Base-by-base conservation (phyloP, 1,284 basidiomycete genomes). In the Ustilago loliicola region DNA sequence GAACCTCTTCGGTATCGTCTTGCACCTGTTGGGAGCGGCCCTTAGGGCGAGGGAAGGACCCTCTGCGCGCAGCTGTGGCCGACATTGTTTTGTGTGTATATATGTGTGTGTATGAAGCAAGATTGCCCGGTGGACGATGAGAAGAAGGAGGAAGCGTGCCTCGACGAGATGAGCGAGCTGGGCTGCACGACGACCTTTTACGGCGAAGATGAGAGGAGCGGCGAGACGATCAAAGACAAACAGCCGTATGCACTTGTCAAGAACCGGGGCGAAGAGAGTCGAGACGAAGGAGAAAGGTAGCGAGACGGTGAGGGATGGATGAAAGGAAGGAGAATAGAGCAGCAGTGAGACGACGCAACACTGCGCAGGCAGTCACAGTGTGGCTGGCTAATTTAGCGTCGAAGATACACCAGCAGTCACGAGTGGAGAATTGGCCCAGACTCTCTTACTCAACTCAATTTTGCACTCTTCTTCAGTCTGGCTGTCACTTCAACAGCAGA, bases 1-100 rank as follows among this genome's bases (percentile, higher is more conserved):
- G 73, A 30, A 83, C 82, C 77, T 82, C 83, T 62, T 86, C 85
- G 34, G 85, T 84, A 54, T 86, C 85, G 57, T 84, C 84, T 60
- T 72, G 77, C n/a, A 71, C 59, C 34, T 77, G 70, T 60, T 77
- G 73, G 6, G 76, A 78, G 34, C 72, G 74, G 36, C 66, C 64
- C 66, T 76, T 76, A 48, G 64, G 74, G 58, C 78, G 73, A 60
- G 77, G 73, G 65, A 73, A 77, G 8, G 73, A 76, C 58, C 77
- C 77, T 71, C 77, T 72, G 62, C 78, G 78, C 45, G 74, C 57
- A 47, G 74, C 68, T 72, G 78, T 64, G 38, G 78, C 60, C 62
- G 78, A 80, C 78, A 80, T 80, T 48, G 55, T 72, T 69, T 42
- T 67, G 56, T 71, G 30, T 64, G 45, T 68, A 52, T 65, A 36